Conservation (phyloP, 75 land plant genomes). For the Chamaecyparis obtusa region DNA sequence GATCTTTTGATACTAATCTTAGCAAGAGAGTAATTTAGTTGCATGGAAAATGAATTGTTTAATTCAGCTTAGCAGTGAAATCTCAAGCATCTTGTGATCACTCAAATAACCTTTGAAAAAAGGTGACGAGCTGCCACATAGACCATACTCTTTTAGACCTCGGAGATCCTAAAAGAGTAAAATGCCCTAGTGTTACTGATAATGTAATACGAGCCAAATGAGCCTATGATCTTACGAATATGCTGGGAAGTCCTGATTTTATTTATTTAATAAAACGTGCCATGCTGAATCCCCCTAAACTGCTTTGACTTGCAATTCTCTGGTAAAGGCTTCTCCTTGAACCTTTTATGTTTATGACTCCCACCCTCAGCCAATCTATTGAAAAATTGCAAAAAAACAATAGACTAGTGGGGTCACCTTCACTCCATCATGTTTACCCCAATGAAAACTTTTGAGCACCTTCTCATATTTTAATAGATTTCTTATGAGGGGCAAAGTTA, state of each 20-base stretch:
- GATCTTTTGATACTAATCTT: too few species aligned
- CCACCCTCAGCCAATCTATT: background rate
- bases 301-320: background rate
- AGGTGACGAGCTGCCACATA: background rate
- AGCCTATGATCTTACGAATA: background rate
- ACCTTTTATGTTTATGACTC: background rate
- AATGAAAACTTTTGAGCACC: background rate
- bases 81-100: background rate
- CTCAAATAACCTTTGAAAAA: background rate
- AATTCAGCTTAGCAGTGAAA: background rate
- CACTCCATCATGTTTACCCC: background rate
- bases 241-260: background rate
- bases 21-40: too few species aligned
- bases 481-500: background rate
- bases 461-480: background rate
- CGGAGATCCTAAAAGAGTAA: background rate
- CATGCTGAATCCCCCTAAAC: conserved; percentile 1
- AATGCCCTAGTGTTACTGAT: background rate
- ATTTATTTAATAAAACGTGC: background rate
- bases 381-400: background rate
- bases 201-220: background rate
- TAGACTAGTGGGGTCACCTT: background rate
- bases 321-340: background rate
- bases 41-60: too few species aligned
- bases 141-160: background rate